Percentiles rank a stretch among this genome's conserved stretches.
Conservation (phyloP, 2,329 filamentous ascomycete genomes). For the Zelopaecilomyces penicillatus region DNA sequence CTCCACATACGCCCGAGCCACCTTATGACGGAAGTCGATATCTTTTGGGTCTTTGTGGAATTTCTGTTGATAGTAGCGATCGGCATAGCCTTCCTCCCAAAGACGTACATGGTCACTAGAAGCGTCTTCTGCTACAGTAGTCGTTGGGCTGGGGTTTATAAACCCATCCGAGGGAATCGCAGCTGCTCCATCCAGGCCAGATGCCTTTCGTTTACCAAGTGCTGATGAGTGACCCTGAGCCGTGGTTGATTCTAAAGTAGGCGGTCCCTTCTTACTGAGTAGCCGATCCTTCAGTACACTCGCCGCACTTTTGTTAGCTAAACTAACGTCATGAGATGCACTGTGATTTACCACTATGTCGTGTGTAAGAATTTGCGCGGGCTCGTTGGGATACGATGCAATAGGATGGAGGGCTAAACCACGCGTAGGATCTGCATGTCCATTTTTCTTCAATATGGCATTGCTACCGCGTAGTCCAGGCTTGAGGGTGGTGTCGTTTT, state of each 20-base stretch:
- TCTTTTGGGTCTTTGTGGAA: conserved; percentile 78
- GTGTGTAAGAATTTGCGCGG: conserved; percentile 60
- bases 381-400: conserved; percentile 44
- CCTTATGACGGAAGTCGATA: conserved; percentile 77
- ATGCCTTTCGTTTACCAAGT: conserved; percentile 70
- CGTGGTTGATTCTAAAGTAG: conserved; percentile 10
- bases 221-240: conserved; percentile 30
- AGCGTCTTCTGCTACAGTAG: conserved; percentile 48
- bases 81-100: conserved; percentile 93
- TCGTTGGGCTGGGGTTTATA: conserved; percentile 35
- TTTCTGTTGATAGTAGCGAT: conserved; percentile 95
- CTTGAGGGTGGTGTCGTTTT: conserved; percentile 42
- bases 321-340: conserved; percentile 57
- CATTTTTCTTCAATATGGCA: conserved; percentile 17
- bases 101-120: conserved; percentile 75
- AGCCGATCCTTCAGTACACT: conserved; percentile 78
- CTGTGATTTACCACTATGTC: conserved; percentile 78
- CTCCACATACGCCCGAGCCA: conserved; percentile 87
- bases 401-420: conserved; percentile 30
- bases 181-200: conserved; percentile 53
- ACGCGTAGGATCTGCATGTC: conserved; percentile 25
- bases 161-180: conserved; percentile 54
- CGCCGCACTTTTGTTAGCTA: conserved; percentile 90
- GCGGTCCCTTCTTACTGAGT: conserved; percentile 33
- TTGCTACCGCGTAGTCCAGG: conserved; percentile 1